Percentiles rank a stretch among this genome's conserved stretches.
These are phyloP conservation scores for Infundibulicybe gibba DNA, from an alignment of 768 basidiomycete species.

Conservation along the genomic window DNA sequence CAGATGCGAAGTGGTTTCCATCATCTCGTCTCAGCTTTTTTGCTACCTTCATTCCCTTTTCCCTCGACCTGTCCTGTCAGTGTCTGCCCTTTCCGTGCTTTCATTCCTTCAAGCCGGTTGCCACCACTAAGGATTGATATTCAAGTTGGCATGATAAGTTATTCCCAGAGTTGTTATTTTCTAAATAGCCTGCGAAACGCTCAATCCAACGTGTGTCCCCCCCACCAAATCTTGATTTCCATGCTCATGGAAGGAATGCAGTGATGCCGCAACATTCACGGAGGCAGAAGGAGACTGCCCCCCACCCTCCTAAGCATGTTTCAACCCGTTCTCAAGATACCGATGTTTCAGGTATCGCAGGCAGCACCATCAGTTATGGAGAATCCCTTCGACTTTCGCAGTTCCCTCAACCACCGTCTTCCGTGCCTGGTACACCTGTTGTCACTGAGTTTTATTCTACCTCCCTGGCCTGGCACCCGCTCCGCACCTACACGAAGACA, in stretches of 20 bases:
- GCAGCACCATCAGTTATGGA: constrained; percentile 51
- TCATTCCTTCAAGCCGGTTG: constrained; percentile 5
- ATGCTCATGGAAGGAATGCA: neutral
- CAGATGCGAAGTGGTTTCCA: constrained; percentile 10
- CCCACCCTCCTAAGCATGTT: constrained; percentile 22
- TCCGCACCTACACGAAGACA: too few relatives aligned
- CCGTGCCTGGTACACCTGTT: constrained; percentile 39
- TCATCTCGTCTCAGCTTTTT: constrained; percentile 5
- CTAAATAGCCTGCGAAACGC: too few relatives aligned
- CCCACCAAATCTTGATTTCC: too few relatives aligned
- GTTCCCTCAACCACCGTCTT: constrained; percentile 52
- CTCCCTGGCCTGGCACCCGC: constrained; percentile 12
- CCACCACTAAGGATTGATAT: too few relatives aligned
- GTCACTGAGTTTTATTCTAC: constrained; percentile 25
- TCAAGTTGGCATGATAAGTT: too few relatives aligned
- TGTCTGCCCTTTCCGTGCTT: constrained; percentile 4
- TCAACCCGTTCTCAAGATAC: constrained; percentile 42
- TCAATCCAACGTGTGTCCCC: too few relatives aligned
- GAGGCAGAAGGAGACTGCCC: constrained; percentile 8
- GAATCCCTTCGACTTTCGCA: constrained; percentile 37
- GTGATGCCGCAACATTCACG: constrained; percentile 8
- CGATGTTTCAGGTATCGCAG: constrained; percentile 53
- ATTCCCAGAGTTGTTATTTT: too few relatives aligned
- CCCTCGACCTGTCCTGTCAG: constrained; percentile 2
- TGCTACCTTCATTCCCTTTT: neutral